Base-by-base conservation (phyloP, 2,329 filamentous ascomycete genomes). In the Pseudogymnoascus sp. region DNA sequence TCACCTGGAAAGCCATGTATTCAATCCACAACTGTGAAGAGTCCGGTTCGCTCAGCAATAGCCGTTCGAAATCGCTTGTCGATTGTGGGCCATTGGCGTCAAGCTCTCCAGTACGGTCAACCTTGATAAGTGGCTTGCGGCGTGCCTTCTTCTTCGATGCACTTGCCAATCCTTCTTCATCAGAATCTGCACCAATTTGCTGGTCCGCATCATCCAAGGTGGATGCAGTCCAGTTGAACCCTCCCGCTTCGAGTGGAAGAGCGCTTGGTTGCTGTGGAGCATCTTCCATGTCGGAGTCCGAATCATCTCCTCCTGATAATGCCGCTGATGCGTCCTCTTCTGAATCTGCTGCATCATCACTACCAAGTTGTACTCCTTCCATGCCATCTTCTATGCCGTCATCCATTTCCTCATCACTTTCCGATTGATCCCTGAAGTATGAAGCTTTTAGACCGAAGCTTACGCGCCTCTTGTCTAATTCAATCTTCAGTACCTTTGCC, bases 1-100 rank as follows among this genome's bases (percentile, higher is more conserved):
- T 89, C 75, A 97, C 88, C 77, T 98, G 91, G 83, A 96, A 96
- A n/a, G 93, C 92, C 91, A 99, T 98, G 78, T 99, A 99, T 68
- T 91, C 85, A 62, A 97, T 90, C 95, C 95, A 99, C 28, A 98
- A 83, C 66, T 89, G 82, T 0, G 93, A 96, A n/a, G 90, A 93
- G 77, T 98, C 92, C 2, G 95, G 92, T 73, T 96, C 90, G 63
- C 92, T 91, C 22, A 99, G 85, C 43, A 99, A 84, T 24, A 97
- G 86, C 69, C 95, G 89, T 78, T 99, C 96, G 75, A 92, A 99
- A 76, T 99, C 96, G 66, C 89, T 90, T 14, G 90, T 84, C 1
- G 91, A 93, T 73, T 96, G 92, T 2, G 95, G 95, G 0, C 93
- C 93, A 69, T 93, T 86, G 56, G 84, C 86, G 74, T 97, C 92